phyloP scores from a whole-genome alignment of 192 early-diverging fungal species.

The Diversispora epigaea region DNA sequence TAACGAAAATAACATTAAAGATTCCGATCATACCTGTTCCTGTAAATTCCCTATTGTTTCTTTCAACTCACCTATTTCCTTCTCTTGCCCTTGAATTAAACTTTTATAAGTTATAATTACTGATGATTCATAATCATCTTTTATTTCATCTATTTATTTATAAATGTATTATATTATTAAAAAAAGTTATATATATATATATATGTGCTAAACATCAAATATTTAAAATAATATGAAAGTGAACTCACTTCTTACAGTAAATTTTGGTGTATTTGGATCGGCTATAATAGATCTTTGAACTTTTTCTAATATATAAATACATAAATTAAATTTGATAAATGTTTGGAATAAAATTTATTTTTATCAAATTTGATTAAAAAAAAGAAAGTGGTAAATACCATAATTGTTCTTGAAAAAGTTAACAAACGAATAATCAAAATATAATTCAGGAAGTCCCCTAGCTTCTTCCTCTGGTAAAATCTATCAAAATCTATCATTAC shows the following conservation, averaged over 20 bases:
- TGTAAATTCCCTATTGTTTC: slow-evolving; percentile 17
- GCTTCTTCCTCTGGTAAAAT: slow-evolving; percentile 63
- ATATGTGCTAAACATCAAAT: background rate
- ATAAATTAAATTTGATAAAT: slow-evolving; percentile 30
- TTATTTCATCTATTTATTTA: slow-evolving; percentile 26
- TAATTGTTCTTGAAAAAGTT: slow-evolving; percentile 81
- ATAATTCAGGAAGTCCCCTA: slow-evolving; percentile 64
- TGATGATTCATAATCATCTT: slow-evolving; percentile 34
- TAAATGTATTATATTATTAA: no score
- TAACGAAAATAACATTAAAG: background rate
- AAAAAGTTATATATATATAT: no score
- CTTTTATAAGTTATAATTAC: slow-evolving; percentile 10
- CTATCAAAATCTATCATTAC: slow-evolving; percentile 1
- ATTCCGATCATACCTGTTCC: slow-evolving; percentile 10
- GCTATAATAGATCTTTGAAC: slow-evolving; percentile 46
- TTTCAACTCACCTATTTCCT: slow-evolving; percentile 27
- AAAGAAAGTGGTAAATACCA: slow-evolving; percentile 47
- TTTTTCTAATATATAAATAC: slow-evolving; percentile 30
- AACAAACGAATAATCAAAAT: slow-evolving; percentile 81
- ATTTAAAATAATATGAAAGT: background rate
- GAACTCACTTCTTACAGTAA: background rate
- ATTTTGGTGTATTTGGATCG: slow-evolving; percentile 32
- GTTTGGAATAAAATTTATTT: slow-evolving; percentile 39
- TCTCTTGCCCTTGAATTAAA: slow-evolving; percentile 31
- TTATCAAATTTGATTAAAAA: slow-evolving; percentile 1